Evolutionary conservation across 2,329 filamentous ascomycete genomes (phyloP), one percentile per base, ranked within the genome.

Genomic region (Fusarium torreyae): DNA sequence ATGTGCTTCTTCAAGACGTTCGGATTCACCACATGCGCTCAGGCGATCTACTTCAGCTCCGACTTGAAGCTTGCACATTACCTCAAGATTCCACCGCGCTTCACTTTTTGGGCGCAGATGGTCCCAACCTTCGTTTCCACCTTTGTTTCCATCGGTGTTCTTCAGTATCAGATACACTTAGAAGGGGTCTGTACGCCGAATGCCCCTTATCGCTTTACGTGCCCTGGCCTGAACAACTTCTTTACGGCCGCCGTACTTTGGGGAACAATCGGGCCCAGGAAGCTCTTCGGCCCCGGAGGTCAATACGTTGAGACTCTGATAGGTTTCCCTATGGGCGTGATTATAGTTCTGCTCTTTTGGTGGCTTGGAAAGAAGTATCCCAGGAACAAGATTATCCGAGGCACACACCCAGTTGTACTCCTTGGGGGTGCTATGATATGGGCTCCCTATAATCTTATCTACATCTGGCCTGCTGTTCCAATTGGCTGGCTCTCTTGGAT

Each of bases 401-500:
- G 83, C 58, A 68, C 82, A 1, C 83, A 85, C 54, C 77, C 82
- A 8, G 80, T 85, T 2, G 79, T 81, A 10, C 63, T 84, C 8
- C 73, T 83, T 49, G 79, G 78, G 52, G 83, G 83, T 3, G 75
- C 75, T 11, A 70, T 82, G 36, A 66, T 75, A 39, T 83, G 81
- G 78, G 78, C 81, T 0, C 83, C 81, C 0, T 86, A 84, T 72
- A 87, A 84, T 28, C 63, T 79, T 46, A 79, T 78, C 14, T 87
- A 86, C 69, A 73, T 81, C 38, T 83, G 80, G 79, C 83, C 82
- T 5, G 79, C 81, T 31, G 80, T 87, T 4, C 83, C 82, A 5
- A 77, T 86, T 15, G 84, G 81, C 6, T 84, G 78, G 75, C 64
- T 83, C 34, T 84, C 82, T 6, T 86, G 84, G 82, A 75, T 85